Conservation (phyloP, 192 early-diverging fungal species). For the Podochytrium sp. region DNA sequence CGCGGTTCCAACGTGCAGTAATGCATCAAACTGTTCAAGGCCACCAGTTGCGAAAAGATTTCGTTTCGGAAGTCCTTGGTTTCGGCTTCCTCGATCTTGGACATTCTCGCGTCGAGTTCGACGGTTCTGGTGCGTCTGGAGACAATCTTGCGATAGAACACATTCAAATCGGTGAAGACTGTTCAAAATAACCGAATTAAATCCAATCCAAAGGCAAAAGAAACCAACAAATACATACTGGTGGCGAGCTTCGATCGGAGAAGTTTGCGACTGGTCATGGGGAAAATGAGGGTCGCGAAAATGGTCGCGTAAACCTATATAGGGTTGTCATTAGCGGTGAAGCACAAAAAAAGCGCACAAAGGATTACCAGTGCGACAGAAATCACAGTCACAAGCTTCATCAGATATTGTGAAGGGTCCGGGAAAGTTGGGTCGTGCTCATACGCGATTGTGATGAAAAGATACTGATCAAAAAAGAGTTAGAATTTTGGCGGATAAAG, state of each 20-base stretch:
- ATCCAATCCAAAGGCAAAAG: neutral
- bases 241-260: neutral
- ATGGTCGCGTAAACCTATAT: conserved; percentile 17
- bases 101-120: too few species aligned
- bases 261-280: conserved; percentile 8
- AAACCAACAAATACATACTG: conserved; percentile 1
- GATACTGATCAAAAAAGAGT: too few species aligned
- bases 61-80: conserved; percentile 3
- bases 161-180: conserved; percentile 12
- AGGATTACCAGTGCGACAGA: conserved; percentile 8
- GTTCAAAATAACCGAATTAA: neutral
- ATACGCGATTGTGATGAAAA: conserved; percentile 2
- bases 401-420: neutral
- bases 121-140: neutral
- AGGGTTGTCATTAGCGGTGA: too few species aligned
- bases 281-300: conserved; percentile 21
- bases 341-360: too few species aligned
- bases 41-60: conserved; percentile 10
- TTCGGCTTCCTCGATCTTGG: too few species aligned
- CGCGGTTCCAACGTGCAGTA: conserved; percentile 19
- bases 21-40: conserved; percentile 18
- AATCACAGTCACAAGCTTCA: too few species aligned
- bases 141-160: conserved; percentile 17
- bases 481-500: neutral
- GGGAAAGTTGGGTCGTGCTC: neutral